phyloP scores from a whole-genome alignment of 2,329 filamentous ascomycete species.

The Cryphonectria carpinicola region DNA sequence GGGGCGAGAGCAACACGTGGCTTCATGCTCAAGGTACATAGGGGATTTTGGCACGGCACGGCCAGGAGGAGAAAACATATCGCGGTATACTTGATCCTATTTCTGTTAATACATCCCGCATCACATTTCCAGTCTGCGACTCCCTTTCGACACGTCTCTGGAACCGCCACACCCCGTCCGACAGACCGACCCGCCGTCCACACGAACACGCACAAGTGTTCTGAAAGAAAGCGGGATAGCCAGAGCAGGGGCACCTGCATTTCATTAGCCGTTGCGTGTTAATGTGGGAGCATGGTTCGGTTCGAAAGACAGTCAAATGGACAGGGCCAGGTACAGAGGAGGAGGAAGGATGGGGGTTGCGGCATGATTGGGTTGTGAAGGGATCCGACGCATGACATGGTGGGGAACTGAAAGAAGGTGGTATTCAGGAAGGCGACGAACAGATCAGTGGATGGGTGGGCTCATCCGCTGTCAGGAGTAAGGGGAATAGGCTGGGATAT shows the following conservation, averaged over 20 bases:
- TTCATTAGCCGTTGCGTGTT: conserved; percentile 15
- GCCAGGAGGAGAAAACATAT: conserved; percentile 24
- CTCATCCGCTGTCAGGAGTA: conserved; percentile 11
- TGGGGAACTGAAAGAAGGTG: background rate
- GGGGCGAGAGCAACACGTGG: conserved; percentile 13
- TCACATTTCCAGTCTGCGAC: conserved; percentile 19
- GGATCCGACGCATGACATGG: conserved; percentile 1
- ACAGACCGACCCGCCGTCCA: background rate
- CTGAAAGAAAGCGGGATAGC: background rate
- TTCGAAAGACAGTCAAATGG: background rate
- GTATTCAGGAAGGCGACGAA: background rate
- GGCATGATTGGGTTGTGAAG: background rate
- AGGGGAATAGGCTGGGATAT: conserved; percentile 16
- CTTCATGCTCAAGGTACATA: conserved; percentile 27
- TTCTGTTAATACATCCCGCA: conserved; percentile 29
- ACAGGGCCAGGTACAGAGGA: background rate
- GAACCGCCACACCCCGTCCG: conserved; percentile 7
- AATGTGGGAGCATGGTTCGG: background rate
- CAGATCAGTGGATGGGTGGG: background rate
- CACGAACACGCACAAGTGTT: background rate
- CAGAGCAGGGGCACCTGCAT: background rate
- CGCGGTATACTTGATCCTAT: conserved; percentile 30
- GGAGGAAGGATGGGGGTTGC: background rate
- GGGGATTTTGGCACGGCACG: conserved; percentile 28
- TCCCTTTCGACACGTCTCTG: conserved; percentile 13